phyloP scores from a whole-genome alignment of 352 stramenopile genomes.

The Globisporangium echinulatum region DNA sequence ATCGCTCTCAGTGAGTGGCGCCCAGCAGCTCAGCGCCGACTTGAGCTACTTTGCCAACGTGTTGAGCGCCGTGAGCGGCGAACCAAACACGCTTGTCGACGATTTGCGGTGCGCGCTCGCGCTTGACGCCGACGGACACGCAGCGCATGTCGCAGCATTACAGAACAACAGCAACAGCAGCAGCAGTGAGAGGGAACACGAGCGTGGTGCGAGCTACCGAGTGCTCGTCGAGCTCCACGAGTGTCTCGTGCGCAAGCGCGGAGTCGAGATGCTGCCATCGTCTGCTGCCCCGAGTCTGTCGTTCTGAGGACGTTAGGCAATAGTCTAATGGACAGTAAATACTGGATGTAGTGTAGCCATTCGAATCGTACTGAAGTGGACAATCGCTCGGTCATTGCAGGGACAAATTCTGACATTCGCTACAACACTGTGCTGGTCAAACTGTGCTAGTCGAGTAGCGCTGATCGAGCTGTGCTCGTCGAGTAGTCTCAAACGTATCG shows the following conservation, averaged over 20 bases:
- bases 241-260: conserved; percentile 29
- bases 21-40: conserved; percentile 57
- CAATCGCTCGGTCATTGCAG: neutral
- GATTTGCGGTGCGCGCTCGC: conserved; percentile 40
- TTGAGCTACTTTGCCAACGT: conserved; percentile 80
- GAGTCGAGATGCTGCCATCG: neutral
- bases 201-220: conserved; percentile 17
- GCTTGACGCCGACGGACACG: conserved; percentile 22
- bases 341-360: too few species aligned
- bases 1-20: conserved; percentile 46
- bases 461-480: too few species aligned
- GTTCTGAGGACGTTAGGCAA: too few species aligned
- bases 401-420: neutral
- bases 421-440: neutral
- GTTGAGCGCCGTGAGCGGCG: conserved; percentile 56
- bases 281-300: neutral
- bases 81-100: conserved; percentile 48
- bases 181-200: conserved; percentile 8
- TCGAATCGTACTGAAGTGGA: too few species aligned
- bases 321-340: too few species aligned
- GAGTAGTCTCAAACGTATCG: too few species aligned
- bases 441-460: too few species aligned
- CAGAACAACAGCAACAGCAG: neutral
- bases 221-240: conserved; percentile 46
- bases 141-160: conserved; percentile 25